Percentiles rank a stretch among this genome's conserved stretches.
Conservation (phyloP, 768 basidiomycete species). For the Leccinum incarnatum region DNA sequence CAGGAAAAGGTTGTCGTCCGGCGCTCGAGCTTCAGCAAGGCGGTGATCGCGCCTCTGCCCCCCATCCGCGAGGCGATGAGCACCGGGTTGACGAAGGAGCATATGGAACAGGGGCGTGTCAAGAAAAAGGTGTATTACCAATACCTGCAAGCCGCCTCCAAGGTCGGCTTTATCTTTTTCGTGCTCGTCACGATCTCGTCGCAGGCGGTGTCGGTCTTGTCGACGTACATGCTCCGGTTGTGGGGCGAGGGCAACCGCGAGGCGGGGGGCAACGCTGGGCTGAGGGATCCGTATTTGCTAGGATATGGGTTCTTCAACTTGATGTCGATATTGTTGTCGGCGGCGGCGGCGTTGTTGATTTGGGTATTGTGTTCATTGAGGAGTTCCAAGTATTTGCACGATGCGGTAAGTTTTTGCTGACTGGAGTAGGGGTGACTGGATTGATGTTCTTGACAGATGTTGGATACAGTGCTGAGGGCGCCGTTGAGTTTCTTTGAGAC, state of each 20-base stretch:
- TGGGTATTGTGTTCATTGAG: conserved; percentile 76
- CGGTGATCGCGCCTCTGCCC: conserved; percentile 45
- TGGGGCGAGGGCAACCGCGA: conserved; percentile 81
- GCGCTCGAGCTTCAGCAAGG: conserved; percentile 56
- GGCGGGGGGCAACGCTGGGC: conserved; percentile 53
- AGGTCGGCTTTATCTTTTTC: conserved; percentile 65
- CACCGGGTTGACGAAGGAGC: conserved; percentile 60
- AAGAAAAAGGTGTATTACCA: conserved; percentile 71
- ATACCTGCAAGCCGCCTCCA: conserved; percentile 81
- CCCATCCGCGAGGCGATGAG: conserved; percentile 39
- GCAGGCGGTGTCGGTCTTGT: conserved; percentile 59
- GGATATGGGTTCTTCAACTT: conserved; percentile 70
- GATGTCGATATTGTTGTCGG: conserved; percentile 51
- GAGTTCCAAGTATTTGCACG: conserved; percentile 74
- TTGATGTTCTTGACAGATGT: conserved; percentile 51
- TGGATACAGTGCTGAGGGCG: conserved; percentile 74
- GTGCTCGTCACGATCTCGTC: conserved; percentile 50
- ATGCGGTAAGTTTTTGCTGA: conserved; percentile 47
- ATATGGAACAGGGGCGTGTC: conserved; percentile 78
- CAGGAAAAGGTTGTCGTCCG: conserved; percentile 58
- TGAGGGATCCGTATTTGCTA: conserved; percentile 53
- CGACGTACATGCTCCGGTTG: conserved; percentile 65
- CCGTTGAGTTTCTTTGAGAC: conserved; percentile 88
- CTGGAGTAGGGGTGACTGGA: background rate
- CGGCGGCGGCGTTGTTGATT: conserved; percentile 58